Percentiles rank a stretch among this genome's conserved stretches.
These are phyloP conservation scores for Dictyostelium intermedium DNA, from an alignment of 78 protist genomes.

Conservation along the genomic window DNA sequence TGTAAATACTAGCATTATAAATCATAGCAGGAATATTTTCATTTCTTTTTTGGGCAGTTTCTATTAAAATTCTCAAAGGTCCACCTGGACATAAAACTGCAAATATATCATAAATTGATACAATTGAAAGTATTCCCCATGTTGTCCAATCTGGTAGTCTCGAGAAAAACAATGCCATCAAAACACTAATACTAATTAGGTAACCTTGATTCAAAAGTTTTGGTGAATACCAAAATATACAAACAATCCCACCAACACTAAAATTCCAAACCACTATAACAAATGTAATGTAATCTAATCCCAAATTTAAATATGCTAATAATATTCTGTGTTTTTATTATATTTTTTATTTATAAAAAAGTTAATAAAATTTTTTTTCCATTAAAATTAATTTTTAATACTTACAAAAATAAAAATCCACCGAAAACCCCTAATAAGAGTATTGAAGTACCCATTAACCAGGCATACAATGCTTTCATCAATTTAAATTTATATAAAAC, in stretches of 20 bases:
- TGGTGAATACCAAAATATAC: slow-evolving; percentile 89
- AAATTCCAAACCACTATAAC: slow-evolving; percentile 92
- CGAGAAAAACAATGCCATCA: slow-evolving; percentile 87
- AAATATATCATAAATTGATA: slow-evolving; percentile 91
- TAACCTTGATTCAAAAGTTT: slow-evolving; percentile 57
- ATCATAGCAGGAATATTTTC: slow-evolving; percentile 96
- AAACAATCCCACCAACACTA: slow-evolving; percentile 89
- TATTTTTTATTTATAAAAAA: too few relatives aligned
- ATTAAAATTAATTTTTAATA: not conserved
- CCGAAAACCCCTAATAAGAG: slow-evolving; percentile 81
- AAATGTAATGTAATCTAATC: slow-evolving; percentile 81
- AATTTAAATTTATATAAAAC: slow-evolving; percentile 71
- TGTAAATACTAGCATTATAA: slow-evolving; percentile 82
- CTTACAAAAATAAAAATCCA: slow-evolving; percentile 72
- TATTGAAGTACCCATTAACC: slow-evolving; percentile 75
- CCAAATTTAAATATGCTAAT: slow-evolving; percentile 36
- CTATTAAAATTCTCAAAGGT: slow-evolving; percentile 94
- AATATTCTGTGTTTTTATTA: too few relatives aligned
- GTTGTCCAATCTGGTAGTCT: slow-evolving; percentile 96
- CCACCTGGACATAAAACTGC: slow-evolving; percentile 97
- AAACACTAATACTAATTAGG: slow-evolving; percentile 45
- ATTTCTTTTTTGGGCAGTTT: slow-evolving; percentile 92
- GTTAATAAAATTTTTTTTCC: too few relatives aligned
- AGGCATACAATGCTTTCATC: slow-evolving; percentile 80
- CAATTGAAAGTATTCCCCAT: slow-evolving; percentile 90